Percentiles rank a stretch among this genome's conserved stretches.
Evolutionary conservation across 176 grass and related monocot species (phyloP).

Genomic region (Saccharum officinarum): DNA sequence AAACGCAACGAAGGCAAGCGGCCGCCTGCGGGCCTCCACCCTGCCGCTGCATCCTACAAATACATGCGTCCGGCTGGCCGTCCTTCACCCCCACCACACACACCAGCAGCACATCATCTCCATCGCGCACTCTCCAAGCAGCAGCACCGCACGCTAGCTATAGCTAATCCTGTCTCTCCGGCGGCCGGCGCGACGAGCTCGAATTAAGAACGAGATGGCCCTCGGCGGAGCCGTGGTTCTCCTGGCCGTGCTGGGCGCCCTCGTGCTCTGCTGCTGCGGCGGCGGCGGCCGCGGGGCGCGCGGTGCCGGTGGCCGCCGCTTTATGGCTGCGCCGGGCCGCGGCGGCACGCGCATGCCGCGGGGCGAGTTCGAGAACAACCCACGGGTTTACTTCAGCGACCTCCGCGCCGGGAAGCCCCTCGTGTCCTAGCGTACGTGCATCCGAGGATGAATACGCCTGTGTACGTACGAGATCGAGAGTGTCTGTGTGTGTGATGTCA

Average conservation of each 20-base stretch:
- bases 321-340: conserved; percentile 41
- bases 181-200: too few species aligned
- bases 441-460: not conserved
- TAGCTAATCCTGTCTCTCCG: too few species aligned
- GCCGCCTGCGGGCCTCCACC: too few species aligned
- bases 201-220: too few species aligned
- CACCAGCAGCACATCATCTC: too few species aligned
- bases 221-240: too few species aligned
- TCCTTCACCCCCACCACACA: too few species aligned
- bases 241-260: not conserved
- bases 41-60: too few species aligned
- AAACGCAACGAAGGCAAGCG: too few species aligned
- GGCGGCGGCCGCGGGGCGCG: not conserved
- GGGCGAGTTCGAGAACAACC: conserved; percentile 18
- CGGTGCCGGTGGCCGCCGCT: not conserved
- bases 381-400: conserved; percentile 30
- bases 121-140: too few species aligned
- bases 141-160: too few species aligned
- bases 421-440: not conserved
- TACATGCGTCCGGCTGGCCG: too few species aligned
- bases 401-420: conserved; percentile 30
- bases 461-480: not conserved
- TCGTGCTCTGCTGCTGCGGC: conserved; percentile 17
- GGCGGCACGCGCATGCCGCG: conserved; percentile 31
- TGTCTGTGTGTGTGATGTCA: not conserved